Base-by-base conservation (phyloP, 139 green algal species). In the Trebouxia sp. region DNA sequence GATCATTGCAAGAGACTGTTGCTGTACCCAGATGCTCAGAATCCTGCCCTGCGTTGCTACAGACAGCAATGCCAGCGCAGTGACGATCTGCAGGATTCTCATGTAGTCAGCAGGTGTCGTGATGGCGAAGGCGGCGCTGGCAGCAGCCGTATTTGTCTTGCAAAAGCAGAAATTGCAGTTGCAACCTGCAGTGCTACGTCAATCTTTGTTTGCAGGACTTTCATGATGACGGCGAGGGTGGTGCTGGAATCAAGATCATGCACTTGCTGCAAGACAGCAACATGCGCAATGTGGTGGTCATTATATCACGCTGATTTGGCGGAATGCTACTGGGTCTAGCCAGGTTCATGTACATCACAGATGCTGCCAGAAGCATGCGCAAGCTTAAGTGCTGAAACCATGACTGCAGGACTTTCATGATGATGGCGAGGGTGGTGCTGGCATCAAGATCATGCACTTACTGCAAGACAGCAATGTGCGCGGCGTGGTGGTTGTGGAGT, bases 201-300 rank as follows among this genome's bases (percentile, higher is more conserved):
- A 17, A 58, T 58, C 20, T 3, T 58, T 6, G 20, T 39, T 24
- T 84, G 66, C 85, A 96, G 83, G 94, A 97, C 65, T 95, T 78
- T 53, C 93, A 98, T 77, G 94, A 98, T 78, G 94, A 97, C 67
- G 94, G 94, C 0, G 94, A 98, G 81, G 78, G 47, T 32, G 93
- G 92, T 9, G 94, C 94, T 6, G 94, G 94, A 6, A 86, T 88
- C 4, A 82, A 93, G 51, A 87, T 98, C 80, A 86, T 97, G 66
- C 90, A 97, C 79, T 77, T 98, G 76, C 70, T 97, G 80, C 88
- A 93, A 56, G 83, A 92, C 20, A 72, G 74, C 12, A 76, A 86
- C 11, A 78, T 69, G 0, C 45, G 50, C 9, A 83, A 93, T 67
- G 92, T 90, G n/a, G 77, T 92, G 42, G 92, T 97, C 62, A 91